phyloP scores from a whole-genome alignment of 2,329 filamentous ascomycete species.

The Sodiomyces alkalinus region DNA sequence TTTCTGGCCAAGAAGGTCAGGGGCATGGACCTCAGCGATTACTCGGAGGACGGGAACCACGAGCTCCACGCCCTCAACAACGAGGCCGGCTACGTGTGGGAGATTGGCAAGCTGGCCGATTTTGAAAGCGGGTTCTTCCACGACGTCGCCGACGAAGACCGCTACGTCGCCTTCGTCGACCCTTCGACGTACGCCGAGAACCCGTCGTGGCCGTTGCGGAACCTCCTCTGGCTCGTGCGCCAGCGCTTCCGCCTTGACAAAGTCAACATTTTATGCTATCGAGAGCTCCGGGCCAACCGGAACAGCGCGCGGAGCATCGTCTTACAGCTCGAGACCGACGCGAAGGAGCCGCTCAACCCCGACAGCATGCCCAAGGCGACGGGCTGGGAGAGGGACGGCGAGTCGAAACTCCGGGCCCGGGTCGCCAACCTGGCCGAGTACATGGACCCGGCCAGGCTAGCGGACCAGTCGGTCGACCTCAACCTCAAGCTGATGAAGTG shows the following conservation, averaged over 20 bases:
- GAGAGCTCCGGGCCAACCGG: slow-evolving; percentile 63
- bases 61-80: slow-evolving; percentile 8
- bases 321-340: slow-evolving; percentile 46
- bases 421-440: slow-evolving; percentile 78
- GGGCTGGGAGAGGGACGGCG: slow-evolving; percentile 80
- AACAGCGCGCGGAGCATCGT: slow-evolving; percentile 74
- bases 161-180: slow-evolving; percentile 77
- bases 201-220: slow-evolving; percentile 86
- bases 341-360: slow-evolving; percentile 25
- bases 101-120: slow-evolving; percentile 55
- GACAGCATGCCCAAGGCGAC: slow-evolving; percentile 71
- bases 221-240: slow-evolving; percentile 71
- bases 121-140: slow-evolving; percentile 86
- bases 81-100: slow-evolving; percentile 49
- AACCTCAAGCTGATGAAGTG: slow-evolving; percentile 99
- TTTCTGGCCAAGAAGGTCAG: slow-evolving; percentile 76
- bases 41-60: slow-evolving; percentile 6
- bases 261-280: slow-evolving; percentile 78
- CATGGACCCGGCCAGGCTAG: slow-evolving; percentile 77
- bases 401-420: slow-evolving; percentile 63
- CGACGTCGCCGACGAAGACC: slow-evolving; percentile 52
- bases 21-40: slow-evolving; percentile 8
- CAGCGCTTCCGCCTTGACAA: slow-evolving; percentile 65
- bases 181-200: slow-evolving; percentile 79
- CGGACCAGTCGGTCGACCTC: slow-evolving; percentile 87